Conservation (phyloP, 306 rosid species). For the Biancaea sappan region DNA sequence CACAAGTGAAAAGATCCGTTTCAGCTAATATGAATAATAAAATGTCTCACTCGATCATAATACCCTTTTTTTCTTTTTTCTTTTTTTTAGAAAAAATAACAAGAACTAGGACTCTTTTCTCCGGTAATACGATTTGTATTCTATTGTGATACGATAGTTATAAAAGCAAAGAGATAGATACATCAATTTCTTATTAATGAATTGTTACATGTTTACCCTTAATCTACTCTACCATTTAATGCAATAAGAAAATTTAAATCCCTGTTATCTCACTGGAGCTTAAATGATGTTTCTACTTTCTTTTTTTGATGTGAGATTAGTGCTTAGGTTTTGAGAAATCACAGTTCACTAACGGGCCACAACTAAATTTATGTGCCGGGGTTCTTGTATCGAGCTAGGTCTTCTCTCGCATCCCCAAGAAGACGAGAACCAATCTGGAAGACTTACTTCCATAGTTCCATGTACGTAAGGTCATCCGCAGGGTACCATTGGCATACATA, state of each 20-base stretch:
- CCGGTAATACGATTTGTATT: neutral
- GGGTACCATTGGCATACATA: constrained; percentile 21
- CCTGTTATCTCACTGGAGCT: neutral
- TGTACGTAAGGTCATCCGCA: constrained; percentile 14
- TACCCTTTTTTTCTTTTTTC: too few species aligned
- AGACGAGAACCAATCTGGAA: neutral
- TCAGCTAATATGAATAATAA: too few species aligned
- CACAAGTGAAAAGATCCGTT: too few species aligned
- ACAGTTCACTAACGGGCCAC: neutral
- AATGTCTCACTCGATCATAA: too few species aligned
- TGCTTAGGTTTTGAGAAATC: neutral
- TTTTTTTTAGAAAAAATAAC: too few species aligned
- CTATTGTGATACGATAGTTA: neutral
- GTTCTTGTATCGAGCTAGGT: neutral
- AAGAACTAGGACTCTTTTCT: too few species aligned
- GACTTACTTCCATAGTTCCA: neutral
- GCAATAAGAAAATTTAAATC: neutral
- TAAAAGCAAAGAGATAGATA: too few species aligned
- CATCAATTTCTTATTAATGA: too few species aligned
- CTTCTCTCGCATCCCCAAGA: constrained; percentile 10
- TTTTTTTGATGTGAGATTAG: neutral
- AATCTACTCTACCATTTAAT: too few species aligned
- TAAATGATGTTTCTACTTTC: too few species aligned
- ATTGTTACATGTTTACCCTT: too few species aligned
- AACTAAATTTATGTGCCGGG: neutral